These are phyloP conservation scores for Voacanga thouarsii DNA, from an alignment of 257 asterid species.

Conservation along the genomic window DNA sequence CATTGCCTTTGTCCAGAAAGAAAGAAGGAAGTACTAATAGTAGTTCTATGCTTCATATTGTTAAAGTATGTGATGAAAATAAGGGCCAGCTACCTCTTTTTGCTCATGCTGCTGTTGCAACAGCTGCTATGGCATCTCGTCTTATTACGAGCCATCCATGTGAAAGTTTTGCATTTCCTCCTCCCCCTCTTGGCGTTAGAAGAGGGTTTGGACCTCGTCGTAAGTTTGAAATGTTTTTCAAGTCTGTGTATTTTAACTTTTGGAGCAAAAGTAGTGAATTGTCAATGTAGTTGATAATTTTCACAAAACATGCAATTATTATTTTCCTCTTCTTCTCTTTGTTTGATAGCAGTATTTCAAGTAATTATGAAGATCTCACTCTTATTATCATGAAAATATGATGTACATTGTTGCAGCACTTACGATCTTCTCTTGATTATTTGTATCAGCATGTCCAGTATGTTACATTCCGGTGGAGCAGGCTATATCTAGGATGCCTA, in stretches of 20 bases:
- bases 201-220: constrained; percentile 94
- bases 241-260: neutral
- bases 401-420: constrained; percentile 8
- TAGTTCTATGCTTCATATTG: constrained; percentile 17
- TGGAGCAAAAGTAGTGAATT: neutral
- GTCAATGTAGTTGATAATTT: constrained; percentile 5
- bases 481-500: constrained; percentile 80
- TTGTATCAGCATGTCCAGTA: constrained; percentile 84
- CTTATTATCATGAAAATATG: neutral
- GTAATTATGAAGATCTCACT: neutral
- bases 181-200: constrained; percentile 75
- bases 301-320: neutral
- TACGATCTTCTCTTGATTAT: constrained; percentile 16
- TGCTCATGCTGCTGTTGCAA: constrained; percentile 37
- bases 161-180: constrained; percentile 67
- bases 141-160: constrained; percentile 51
- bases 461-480: constrained; percentile 83
- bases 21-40: constrained; percentile 11
- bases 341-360: neutral
- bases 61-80: constrained; percentile 53
- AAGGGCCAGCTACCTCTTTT: constrained; percentile 36
- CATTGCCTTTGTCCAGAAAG: constrained; percentile 34
- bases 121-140: constrained; percentile 27
- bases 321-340: neutral
- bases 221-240: constrained; percentile 42